These are phyloP conservation scores for Eimeria acervulina DNA, from an alignment of 169 alveolate genomes.

Conservation along the genomic window DNA sequence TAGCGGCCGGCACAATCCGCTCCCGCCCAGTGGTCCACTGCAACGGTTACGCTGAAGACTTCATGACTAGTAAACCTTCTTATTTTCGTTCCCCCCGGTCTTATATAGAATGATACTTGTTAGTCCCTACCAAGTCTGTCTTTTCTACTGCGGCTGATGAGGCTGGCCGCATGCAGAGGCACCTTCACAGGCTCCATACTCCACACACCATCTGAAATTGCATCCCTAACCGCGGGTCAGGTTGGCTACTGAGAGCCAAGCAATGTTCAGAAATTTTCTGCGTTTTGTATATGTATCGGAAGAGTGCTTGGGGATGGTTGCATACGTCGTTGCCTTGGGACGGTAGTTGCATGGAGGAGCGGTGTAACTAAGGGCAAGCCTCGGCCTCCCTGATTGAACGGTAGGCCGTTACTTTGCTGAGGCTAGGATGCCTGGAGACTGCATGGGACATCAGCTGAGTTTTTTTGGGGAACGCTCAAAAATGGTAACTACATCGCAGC, in stretches of 20 bases:
- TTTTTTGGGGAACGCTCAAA: not conserved
- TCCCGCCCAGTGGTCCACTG: not conserved
- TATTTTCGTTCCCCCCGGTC: not conserved
- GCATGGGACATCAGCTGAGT: not conserved
- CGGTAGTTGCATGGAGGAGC: not conserved
- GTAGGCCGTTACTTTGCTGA: not conserved
- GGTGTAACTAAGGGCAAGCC: not conserved
- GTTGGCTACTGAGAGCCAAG: not conserved
- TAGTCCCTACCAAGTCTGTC: not conserved
- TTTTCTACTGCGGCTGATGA: not conserved
- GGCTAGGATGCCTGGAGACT: not conserved
- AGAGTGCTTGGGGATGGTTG: not conserved
- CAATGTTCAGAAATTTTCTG: not conserved
- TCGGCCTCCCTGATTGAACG: not conserved
- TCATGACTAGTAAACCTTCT: not conserved
- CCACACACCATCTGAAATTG: not conserved
- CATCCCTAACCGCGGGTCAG: not conserved
- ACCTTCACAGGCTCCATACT: not conserved
- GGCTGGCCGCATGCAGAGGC: not conserved
- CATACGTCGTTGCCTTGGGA: not conserved
- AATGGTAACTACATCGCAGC: not conserved
- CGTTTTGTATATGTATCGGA: not conserved
- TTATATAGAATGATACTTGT: not conserved
- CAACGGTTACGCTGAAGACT: not conserved
- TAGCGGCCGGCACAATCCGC: not conserved